Evolutionary conservation across 441 rosid genomes (phyloP).

Genomic region (Rhodomyrtus psidioides): DNA sequence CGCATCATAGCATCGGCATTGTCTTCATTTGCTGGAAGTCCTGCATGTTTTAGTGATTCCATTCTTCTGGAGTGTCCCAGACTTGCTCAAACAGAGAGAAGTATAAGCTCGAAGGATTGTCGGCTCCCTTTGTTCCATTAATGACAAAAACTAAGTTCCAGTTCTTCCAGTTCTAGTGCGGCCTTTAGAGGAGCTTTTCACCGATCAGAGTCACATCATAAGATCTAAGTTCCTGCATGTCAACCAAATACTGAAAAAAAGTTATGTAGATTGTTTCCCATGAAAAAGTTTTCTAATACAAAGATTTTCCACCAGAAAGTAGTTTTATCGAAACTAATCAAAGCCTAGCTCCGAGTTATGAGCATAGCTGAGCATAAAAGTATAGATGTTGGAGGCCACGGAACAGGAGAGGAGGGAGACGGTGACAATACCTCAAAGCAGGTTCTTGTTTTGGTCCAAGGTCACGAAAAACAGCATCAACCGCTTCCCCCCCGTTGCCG

Average conservation of each 20-base stretch:
- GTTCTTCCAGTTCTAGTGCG: neutral
- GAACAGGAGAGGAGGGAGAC: neutral
- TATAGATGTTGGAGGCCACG: neutral
- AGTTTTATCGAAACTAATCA: neutral
- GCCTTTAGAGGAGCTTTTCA: neutral
- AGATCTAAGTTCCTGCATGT: neutral
- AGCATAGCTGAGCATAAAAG: neutral
- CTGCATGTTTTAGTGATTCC: conserved; percentile 80
- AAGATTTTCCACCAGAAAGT: neutral
- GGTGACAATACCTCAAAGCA: neutral
- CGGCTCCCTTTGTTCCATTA: conserved; percentile 98
- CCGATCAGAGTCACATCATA: neutral
- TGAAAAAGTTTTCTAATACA: neutral
- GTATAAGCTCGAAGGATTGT: conserved; percentile 96
- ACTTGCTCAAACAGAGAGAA: conserved; percentile 83
- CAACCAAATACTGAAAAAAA: neutral
- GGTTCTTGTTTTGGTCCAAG: neutral
- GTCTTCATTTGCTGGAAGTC: conserved; percentile 96
- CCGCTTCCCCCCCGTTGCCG: neutral
- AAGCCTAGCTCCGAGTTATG: neutral
- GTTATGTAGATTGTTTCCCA: neutral
- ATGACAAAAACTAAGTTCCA: conserved; percentile 79
- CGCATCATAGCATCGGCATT: conserved; percentile 97
- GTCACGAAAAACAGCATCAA: neutral
- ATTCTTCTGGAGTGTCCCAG: conserved; percentile 94